phyloP scores from a whole-genome alignment of 495 filamentous ascomycete genomes.

The Penicillium simplicissimum region DNA sequence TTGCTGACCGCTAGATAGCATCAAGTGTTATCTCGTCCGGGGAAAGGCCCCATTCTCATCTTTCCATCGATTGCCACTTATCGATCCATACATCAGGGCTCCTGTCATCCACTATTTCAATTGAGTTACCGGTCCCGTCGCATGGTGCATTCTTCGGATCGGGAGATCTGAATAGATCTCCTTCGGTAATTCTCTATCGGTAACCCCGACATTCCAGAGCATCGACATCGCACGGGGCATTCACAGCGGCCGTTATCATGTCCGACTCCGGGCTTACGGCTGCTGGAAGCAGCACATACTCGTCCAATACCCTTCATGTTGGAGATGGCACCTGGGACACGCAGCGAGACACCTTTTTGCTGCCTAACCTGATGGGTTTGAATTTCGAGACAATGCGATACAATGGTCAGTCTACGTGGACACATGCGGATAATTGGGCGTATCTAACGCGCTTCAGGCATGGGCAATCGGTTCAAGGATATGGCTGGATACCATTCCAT shows the following conservation, averaged over 20 bases:
- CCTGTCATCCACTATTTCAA: conserved; percentile 19
- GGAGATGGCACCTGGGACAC: conserved; percentile 94
- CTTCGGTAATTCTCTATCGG: conserved; percentile 30
- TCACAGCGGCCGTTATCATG: conserved; percentile 31
- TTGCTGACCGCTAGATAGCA: conserved; percentile 6
- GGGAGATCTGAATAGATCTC: conserved; percentile 53
- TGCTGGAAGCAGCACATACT: conserved; percentile 79
- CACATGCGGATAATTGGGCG: neutral
- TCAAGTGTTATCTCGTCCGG: conserved; percentile 3
- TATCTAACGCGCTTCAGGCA: conserved; percentile 56
- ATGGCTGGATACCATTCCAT: conserved; percentile 74
- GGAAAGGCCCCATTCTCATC: conserved; percentile 10
- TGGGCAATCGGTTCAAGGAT: conserved; percentile 85
- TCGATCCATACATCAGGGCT: neutral
- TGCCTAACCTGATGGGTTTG: conserved; percentile 81
- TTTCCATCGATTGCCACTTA: neutral
- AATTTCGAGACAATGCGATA: conserved; percentile 95
- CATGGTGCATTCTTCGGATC: conserved; percentile 52
- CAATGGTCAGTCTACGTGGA: conserved; percentile 67
- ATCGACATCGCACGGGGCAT: conserved; percentile 32
- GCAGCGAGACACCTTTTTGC: conserved; percentile 77
- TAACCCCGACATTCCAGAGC: conserved; percentile 5
- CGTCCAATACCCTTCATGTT: conserved; percentile 78
- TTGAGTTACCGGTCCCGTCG: conserved; percentile 24
- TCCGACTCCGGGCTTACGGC: conserved; percentile 60